Evolutionary conservation across 1,139 yeast genomes (phyloP).

Genomic region (Pneumocystis wakefieldiae): DNA sequence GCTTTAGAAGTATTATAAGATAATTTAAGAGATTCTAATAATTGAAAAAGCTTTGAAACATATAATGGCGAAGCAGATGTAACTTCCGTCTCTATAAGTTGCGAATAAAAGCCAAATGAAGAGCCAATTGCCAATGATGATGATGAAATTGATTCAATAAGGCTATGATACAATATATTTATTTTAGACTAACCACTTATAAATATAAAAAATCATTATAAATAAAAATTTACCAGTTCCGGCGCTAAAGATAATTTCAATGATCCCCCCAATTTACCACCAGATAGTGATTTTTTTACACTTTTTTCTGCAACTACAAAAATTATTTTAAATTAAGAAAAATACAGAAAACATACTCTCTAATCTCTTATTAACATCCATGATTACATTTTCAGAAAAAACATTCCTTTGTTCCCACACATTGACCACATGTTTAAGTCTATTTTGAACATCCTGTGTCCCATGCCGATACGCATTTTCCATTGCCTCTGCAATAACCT

Average conservation of each 20-base stretch:
- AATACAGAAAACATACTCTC: constrained; percentile 16
- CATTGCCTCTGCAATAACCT: constrained; percentile 28
- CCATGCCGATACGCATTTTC: constrained; percentile 22
- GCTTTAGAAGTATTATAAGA: constrained; percentile 23
- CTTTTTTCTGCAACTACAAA: constrained; percentile 16
- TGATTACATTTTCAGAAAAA: constrained; percentile 34
- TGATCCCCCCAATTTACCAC: constrained; percentile 13
- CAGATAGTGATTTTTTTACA: constrained; percentile 11
- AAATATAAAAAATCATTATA: neutral
- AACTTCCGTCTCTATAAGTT: constrained; percentile 28
- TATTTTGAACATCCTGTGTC: constrained; percentile 31
- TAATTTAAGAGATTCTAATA: constrained; percentile 11
- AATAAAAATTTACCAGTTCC: constrained; percentile 15
- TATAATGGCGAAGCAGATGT: constrained; percentile 41
- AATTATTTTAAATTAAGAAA: constrained; percentile 1
- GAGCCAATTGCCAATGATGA: constrained; percentile 11
- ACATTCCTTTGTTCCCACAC: constrained; percentile 65
- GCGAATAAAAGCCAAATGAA: constrained; percentile 14
- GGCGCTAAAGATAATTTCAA: constrained; percentile 12
- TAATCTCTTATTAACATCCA: constrained; percentile 30
- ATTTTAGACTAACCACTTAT: constrained; percentile 22
- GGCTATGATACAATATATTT: constrained; percentile 30
- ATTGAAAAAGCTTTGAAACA: constrained; percentile 28
- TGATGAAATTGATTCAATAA: constrained; percentile 16
- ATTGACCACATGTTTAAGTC: constrained; percentile 46